Evolutionary conservation across 1,139 yeast genomes (phyloP).

Genomic region (Blastobotrys ciferrii): DNA sequence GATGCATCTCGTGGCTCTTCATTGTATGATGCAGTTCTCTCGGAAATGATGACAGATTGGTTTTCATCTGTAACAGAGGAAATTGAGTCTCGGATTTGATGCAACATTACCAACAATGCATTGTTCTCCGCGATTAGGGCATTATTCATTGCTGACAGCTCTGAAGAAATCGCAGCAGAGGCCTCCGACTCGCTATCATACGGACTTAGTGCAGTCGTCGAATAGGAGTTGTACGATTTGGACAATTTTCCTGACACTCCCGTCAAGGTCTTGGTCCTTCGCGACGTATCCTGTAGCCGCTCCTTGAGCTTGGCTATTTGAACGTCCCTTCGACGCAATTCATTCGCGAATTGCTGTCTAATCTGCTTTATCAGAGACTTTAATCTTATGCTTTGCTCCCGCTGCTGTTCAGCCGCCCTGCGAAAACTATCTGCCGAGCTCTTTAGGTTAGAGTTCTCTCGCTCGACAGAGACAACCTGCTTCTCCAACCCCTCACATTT

Average conservation of each 20-base stretch:
- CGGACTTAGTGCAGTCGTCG: constrained; percentile 14
- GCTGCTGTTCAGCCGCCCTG: constrained; percentile 14
- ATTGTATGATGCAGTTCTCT: constrained; percentile 1
- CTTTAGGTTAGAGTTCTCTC: constrained; percentile 20
- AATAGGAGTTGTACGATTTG: constrained; percentile 21
- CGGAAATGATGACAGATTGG: background rate
- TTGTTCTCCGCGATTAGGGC: constrained; percentile 26
- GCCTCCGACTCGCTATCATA: constrained; percentile 1
- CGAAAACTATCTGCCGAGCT: constrained; percentile 14
- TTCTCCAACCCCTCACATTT: constrained; percentile 21
- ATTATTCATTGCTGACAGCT: constrained; percentile 17
- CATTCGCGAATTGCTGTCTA: constrained; percentile 29
- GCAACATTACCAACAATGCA: constrained; percentile 20
- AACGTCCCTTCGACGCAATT: constrained; percentile 30
- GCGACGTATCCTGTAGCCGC: constrained; percentile 24
- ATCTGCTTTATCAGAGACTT: constrained; percentile 21
- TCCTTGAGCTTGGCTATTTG: constrained; percentile 28
- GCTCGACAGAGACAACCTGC: constrained; percentile 16
- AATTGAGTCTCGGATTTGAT: constrained; percentile 17
- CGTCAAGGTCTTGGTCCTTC: constrained; percentile 21
- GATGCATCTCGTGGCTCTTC: constrained; percentile 19
- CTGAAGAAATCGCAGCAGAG: constrained; percentile 8
- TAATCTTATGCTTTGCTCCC: constrained; percentile 16
- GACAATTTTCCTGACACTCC: constrained; percentile 30
- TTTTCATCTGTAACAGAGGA: constrained; percentile 12